Evolutionary conservation across 768 basidiomycete genomes (phyloP).

Genomic region (Mycena galopus): DNA sequence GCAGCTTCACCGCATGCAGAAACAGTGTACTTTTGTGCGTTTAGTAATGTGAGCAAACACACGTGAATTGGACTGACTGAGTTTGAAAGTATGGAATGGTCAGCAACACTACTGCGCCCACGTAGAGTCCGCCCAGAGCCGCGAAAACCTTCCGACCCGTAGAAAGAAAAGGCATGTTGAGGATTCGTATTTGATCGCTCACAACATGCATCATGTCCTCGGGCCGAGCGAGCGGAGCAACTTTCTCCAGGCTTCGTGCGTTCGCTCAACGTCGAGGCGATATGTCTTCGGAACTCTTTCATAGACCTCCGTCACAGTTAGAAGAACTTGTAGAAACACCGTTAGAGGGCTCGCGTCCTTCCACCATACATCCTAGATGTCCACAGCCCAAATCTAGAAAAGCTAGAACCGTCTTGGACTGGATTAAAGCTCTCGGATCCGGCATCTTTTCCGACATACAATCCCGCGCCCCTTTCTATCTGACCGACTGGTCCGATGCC

Average conservation of each 20-base stretch:
- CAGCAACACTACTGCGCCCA: slow-evolving; percentile 63
- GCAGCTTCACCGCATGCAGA: slow-evolving; percentile 74
- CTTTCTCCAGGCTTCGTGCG: not conserved
- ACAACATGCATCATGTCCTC: not conserved
- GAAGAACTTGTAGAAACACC: not conserved
- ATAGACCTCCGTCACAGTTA: slow-evolving; percentile 16
- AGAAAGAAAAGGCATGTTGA: slow-evolving; percentile 17
- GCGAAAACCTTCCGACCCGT: slow-evolving; percentile 50
- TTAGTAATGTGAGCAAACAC: slow-evolving; percentile 4
- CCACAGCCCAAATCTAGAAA: slow-evolving; percentile 22
- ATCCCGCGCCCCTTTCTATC: slow-evolving; percentile 83
- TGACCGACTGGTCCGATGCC: slow-evolving; percentile 90
- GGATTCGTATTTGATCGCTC: no score
- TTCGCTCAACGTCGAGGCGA: not conserved
- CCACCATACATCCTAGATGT: slow-evolving; percentile 29
- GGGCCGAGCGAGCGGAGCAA: not conserved
- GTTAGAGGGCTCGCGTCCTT: slow-evolving; percentile 6
- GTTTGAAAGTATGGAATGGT: slow-evolving; percentile 76
- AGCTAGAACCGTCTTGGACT: slow-evolving; percentile 20
- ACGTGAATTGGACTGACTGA: slow-evolving; percentile 63
- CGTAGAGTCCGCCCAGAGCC: slow-evolving; percentile 67
- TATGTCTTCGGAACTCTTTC: slow-evolving; percentile 32
- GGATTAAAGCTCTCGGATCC: slow-evolving; percentile 54
- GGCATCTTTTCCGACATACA: slow-evolving; percentile 82
- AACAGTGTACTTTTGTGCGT: slow-evolving; percentile 22